Evolutionary conservation across 768 basidiomycete species (phyloP), one percentile per base, ranked within the genome.

Genomic region (Kondoa malvinella): DNA sequence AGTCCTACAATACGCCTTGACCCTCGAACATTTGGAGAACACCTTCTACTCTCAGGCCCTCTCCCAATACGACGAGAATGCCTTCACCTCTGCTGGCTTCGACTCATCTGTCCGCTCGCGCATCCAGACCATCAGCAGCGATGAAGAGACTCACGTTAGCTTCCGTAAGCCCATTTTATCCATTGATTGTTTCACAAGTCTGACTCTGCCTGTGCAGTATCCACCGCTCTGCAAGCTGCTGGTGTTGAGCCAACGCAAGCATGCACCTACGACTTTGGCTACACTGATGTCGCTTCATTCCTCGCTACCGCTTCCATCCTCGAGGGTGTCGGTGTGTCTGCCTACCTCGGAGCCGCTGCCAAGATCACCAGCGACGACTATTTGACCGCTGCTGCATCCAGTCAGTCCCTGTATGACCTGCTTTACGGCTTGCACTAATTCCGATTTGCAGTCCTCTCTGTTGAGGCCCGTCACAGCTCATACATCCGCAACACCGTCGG

Each of bases 381-480:
- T 21, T 8, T 50, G 8, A 8, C 8, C 40, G 8, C 21, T 50
- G 8, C 12, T 21, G 8, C 21, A 21, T 50, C 40, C 40, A 50
- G 40, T 21, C 27, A 50, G 40, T 50, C 40, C 21, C 21, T 50
- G 12, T 8, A 50, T 21, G 21, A 8, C 40, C 40, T 50, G 8
- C 21, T 50, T 33, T 33, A 56, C n/a, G n/a, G 64, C 57, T 27
- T 57, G 57, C 21, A 81, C 81, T 3, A 79, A 80, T 27, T 81
- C 82, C 8, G 85, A 80, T 2, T 80, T 66, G 1, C 79, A 21
- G 85, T 88, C 69, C 78, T 86, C 57, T 76, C 82, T 21, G 81
- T 80, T 29, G 83, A 86, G 72, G 80, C 84, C 16, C 82, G 85
- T 34, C 86, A 87, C 67, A 80, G 83, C n/a, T 78, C 81, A 1